phyloP scores from a whole-genome alignment of 1,284 basidiomycete genomes.

The Ceratobasidium sp. region DNA sequence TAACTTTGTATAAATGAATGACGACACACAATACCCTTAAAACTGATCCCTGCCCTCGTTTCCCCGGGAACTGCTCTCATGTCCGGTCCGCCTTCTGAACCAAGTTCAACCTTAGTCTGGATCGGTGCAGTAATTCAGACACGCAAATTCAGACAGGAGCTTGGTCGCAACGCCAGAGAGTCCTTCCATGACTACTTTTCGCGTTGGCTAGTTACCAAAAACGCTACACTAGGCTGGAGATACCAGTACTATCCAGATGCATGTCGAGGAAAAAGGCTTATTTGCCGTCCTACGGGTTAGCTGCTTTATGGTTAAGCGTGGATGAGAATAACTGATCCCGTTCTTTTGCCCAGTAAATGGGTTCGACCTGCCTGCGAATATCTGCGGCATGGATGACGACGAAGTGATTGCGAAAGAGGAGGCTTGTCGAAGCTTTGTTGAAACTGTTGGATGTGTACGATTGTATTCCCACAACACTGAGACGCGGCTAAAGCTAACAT shows the following conservation, averaged over 20 bases:
- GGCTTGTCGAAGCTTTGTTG: not conserved
- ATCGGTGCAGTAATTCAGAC: not conserved
- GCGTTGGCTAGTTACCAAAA: not conserved
- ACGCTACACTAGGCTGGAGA: not conserved
- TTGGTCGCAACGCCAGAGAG: not conserved
- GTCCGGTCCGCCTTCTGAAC: not conserved
- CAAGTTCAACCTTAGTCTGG: not conserved
- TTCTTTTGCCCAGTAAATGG: not conserved
- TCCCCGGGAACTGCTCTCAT: no score
- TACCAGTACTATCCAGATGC: not conserved
- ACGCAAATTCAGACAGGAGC: not conserved
- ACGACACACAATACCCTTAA: no score
- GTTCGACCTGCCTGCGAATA: not conserved
- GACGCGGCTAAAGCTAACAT: no score
- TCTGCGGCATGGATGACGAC: not conserved
- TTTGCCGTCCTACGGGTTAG: slow-evolving; percentile 12
- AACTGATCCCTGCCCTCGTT: no score
- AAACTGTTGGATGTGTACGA: not conserved
- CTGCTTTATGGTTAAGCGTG: not conserved
- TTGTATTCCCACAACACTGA: no score
- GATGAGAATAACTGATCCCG: not conserved
- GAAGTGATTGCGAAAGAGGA: not conserved
- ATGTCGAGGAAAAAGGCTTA: not conserved
- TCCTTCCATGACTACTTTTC: slow-evolving; percentile 5
- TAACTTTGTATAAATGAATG: no score